Base-by-base conservation (phyloP, 352 stramenopile genomes). In the Globisporangium carolinianum region DNA sequence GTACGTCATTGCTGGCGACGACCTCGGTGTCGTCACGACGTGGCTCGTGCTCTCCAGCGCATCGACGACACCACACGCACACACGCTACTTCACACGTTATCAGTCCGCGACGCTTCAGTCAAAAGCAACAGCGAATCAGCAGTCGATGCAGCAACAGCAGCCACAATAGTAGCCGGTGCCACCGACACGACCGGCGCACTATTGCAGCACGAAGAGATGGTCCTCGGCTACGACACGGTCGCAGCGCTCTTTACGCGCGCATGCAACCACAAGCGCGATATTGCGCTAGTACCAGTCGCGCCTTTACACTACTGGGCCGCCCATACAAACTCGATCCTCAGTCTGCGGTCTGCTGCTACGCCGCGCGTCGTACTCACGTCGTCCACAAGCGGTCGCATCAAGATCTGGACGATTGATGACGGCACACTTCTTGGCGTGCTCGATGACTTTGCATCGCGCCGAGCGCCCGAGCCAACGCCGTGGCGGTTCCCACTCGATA, bases 371-470 rank as follows among this genome's bases (percentile, higher is more conserved):
- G 41, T 87, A 24, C 57, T 91, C 0, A 82, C 76, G 41, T 81
- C 78, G 2, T 81, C 69, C 5, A 51, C 57, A 1, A 71, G 65
- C 43, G 81, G 81, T 6, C 76, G 85, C 50, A 72, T 91, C 50
- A 84, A 86, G 47, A 50, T 84, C 11, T 91, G 81, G 81, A 72
- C 56, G 41, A 51, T 85, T 2, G 37, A 70, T 3, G 24, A 24
- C 24, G 77, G 76, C 32, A 58, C 72, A 6, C 49, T 66, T 0
- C 65, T 79, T 4, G 79, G 76, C 6, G 62, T 87, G 3, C 59
- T 91, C 9, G 79, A 91, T 57, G 76, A 83, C 51, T 88, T 83
- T 66, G 76, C 81, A 5, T 88, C 76, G 32, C 71, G 81, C 17
- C 71, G 76, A 35, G 58, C 68, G 12, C 78, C 77, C 51, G 66